phyloP scores from a whole-genome alignment of 2,329 filamentous ascomycete genomes.

The Teratosphaeria nubilosa region DNA sequence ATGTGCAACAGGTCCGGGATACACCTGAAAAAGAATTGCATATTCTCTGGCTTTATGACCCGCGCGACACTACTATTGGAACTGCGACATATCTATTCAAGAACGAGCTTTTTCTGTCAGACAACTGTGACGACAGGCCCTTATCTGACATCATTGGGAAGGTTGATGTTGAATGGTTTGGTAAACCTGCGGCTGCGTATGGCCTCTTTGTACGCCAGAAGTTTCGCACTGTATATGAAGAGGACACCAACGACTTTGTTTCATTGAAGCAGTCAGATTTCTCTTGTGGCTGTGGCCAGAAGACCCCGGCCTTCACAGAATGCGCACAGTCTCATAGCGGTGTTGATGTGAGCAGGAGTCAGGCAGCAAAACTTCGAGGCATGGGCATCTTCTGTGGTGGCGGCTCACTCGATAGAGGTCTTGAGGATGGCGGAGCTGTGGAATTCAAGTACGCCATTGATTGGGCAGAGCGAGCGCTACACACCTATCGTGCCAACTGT shows the following conservation, averaged over 20 bases:
- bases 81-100: constrained; percentile 56
- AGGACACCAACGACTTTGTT: constrained; percentile 45
- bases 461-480: constrained; percentile 51
- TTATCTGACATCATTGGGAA: constrained; percentile 48
- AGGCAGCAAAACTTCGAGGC: constrained; percentile 28
- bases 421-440: constrained; percentile 61
- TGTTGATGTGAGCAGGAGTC: too few species aligned
- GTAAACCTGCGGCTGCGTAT: constrained; percentile 35
- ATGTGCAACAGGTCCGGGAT: constrained; percentile 49
- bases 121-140: constrained; percentile 50
- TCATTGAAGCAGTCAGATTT: constrained; percentile 48
- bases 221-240: constrained; percentile 46
- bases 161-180: constrained; percentile 49
- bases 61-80: constrained; percentile 60
- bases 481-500: constrained; percentile 63
- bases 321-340: constrained; percentile 25
- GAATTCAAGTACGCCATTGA: constrained; percentile 61
- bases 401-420: constrained; percentile 64
- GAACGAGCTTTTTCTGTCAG: constrained; percentile 67
- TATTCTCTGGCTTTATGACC: constrained; percentile 64
- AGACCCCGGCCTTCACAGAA: constrained; percentile 8
- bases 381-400: constrained; percentile 69
- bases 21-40: constrained; percentile 40
- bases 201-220: constrained; percentile 63
- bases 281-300: constrained; percentile 35